phyloP scores from a whole-genome alignment of 2,329 filamentous ascomycete genomes.

The Colletotrichum salicis region DNA sequence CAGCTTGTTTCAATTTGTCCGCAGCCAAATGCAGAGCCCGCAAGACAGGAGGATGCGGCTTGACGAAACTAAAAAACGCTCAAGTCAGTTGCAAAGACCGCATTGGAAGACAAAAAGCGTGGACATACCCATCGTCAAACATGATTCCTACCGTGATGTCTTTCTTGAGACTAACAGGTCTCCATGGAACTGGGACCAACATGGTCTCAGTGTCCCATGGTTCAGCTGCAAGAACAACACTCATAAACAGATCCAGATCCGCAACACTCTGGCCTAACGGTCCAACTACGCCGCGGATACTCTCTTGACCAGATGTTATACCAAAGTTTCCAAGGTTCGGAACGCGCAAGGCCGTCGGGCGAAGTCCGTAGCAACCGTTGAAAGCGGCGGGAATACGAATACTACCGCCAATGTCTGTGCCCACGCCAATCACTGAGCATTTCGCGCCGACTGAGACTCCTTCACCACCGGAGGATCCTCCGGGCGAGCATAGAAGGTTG shows the following conservation, averaged over 20 bases:
- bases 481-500: constrained; percentile 68
- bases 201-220: constrained; percentile 69
- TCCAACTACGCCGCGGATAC: constrained; percentile 71
- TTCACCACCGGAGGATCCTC: constrained; percentile 75
- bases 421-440: constrained; percentile 70
- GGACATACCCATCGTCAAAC: constrained; percentile 72
- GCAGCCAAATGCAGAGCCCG: constrained; percentile 62
- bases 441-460: constrained; percentile 68
- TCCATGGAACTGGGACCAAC: constrained; percentile 69
- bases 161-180: constrained; percentile 43
- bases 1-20: constrained; percentile 53
- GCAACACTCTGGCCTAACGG: constrained; percentile 67
- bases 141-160: constrained; percentile 69
- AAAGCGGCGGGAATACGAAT: constrained; percentile 65
- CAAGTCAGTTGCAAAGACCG: neutral
- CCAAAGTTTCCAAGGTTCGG: constrained; percentile 63
- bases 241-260: constrained; percentile 66
- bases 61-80: neutral
- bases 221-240: constrained; percentile 58
- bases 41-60: constrained; percentile 72
- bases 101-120: neutral
- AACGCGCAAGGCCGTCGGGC: constrained; percentile 68
- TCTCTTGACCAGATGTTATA: constrained; percentile 73
- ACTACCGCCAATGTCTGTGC: constrained; percentile 71
- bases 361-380: constrained; percentile 66